Evolutionary conservation across 208 protist genomes (phyloP), one percentile per base, ranked within the genome.

Genomic region (Acanthamoeba sp.): DNA sequence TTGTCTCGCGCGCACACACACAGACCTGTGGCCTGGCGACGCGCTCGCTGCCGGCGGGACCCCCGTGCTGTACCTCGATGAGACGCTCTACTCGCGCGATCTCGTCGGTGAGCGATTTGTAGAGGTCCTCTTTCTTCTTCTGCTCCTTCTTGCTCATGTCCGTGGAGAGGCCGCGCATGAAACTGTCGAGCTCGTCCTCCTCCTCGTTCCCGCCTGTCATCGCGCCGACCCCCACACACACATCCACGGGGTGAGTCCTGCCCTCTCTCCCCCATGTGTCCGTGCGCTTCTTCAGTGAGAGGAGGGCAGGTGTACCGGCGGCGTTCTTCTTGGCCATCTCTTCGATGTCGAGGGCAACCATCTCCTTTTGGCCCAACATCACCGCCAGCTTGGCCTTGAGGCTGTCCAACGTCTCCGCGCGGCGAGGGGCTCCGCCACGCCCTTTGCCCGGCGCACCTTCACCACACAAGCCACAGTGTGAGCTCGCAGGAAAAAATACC

Each of bases 331-430:
- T 20, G 32, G 50, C 29, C 55, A 69, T 69, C 32, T 90, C 82
- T 32, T 90, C 82, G n/a, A 90, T 69, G 22, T 90, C 82, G 18
- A 20, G 29, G 10, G 45, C 52, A 7, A 90, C 52, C 50, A 90
- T 66, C 55, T 90, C 82, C 38, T 59, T 40, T 24, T 90, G 82
- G 50, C 52, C 82, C 52, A 90, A 29, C 45, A 90, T 14, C 55
- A 90, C 82, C 50, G 82, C 82, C 5, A 69, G 45, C 82, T 90
- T 90, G n/a, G 82, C 82, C 82, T 69, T 90, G 22, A 90, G 55
- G 16, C 16, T 90, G n/a, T 62, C 50, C 48, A 90, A 2, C 34
- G 82, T 90, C 55, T 90, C 82, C 34, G 34, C 82, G 7, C 52
- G 16, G 32, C 29, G 16, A 36, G 82, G 34, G 4, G 29, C 20